These are phyloP conservation scores for Corymbia maculata DNA, from an alignment of 345 rosid species.

Conservation along the genomic window DNA sequence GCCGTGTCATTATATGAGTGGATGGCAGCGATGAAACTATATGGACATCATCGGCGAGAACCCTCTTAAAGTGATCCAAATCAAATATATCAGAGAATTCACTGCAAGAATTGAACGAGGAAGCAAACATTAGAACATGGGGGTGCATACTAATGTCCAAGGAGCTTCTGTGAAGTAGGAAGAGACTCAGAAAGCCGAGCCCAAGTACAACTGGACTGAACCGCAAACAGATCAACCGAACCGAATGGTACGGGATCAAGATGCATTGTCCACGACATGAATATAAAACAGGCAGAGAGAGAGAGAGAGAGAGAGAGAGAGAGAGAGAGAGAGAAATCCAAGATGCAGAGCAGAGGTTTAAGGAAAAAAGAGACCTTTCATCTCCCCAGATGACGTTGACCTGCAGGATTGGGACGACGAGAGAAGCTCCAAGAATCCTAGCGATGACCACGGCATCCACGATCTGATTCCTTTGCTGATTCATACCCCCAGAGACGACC, in stretches of 20 bases:
- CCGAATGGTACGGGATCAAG: background rate
- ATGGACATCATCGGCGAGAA: constrained; percentile 70
- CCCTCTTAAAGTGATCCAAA: constrained; percentile 76
- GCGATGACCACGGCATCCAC: constrained; percentile 98
- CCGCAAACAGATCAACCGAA: background rate
- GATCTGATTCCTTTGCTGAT: constrained; percentile 98
- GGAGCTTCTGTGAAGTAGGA: background rate
- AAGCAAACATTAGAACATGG: background rate
- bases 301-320: background rate
- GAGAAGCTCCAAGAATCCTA: constrained; percentile 86
- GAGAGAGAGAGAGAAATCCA: background rate
- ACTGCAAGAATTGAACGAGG: constrained; percentile 38
- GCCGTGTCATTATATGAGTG: constrained; percentile 73
- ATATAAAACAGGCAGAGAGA: background rate
- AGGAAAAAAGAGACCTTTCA: constrained; percentile 50
- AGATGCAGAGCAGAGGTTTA: background rate
- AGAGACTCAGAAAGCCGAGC: background rate
- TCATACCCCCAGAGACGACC: constrained; percentile 91
- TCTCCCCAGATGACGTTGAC: constrained; percentile 99
- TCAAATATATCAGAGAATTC: constrained; percentile 95
- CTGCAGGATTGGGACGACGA: constrained; percentile 93
- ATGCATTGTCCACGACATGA: background rate
- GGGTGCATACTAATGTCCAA: background rate
- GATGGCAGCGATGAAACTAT: constrained; percentile 80
- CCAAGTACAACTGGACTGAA: background rate